phyloP scores from a whole-genome alignment of 345 rosid genomes.

The Durio zibethinus region DNA sequence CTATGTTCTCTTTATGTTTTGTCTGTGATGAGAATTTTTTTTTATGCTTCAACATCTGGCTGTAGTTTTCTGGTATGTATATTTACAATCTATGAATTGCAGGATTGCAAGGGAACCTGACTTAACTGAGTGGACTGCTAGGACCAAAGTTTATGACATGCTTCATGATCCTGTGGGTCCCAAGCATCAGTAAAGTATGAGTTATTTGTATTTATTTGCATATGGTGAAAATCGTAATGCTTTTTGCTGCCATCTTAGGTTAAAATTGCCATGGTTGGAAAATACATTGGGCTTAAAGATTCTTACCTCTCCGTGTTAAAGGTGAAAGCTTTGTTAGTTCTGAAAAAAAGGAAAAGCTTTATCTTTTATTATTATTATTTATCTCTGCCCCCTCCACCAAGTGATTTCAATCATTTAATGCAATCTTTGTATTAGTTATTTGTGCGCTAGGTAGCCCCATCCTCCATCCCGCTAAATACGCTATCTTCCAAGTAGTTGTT shows the following conservation, averaged over 20 bases:
- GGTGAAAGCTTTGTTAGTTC: slow-evolving; percentile 34
- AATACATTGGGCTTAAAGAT: slow-evolving; percentile 74
- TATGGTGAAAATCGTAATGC: slow-evolving; percentile 10
- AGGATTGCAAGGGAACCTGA: slow-evolving; percentile 60
- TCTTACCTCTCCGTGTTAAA: slow-evolving; percentile 71
- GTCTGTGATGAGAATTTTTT: neutral
- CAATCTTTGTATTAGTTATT: neutral
- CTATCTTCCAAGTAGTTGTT: neutral
- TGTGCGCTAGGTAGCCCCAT: neutral
- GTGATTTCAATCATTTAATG: neutral
- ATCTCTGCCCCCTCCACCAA: neutral
- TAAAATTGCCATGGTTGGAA: slow-evolving; percentile 78
- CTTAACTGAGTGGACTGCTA: slow-evolving; percentile 72
- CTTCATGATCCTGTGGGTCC: slow-evolving; percentile 63
- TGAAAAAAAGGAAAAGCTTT: neutral
- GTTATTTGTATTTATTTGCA: neutral
- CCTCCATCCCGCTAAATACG: neutral
- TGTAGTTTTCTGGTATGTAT: slow-evolving; percentile 3
- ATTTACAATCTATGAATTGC: slow-evolving; percentile 30
- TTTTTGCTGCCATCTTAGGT: slow-evolving; percentile 42
- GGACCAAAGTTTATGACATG: slow-evolving; percentile 70
- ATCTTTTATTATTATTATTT: neutral
- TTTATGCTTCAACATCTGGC: slow-evolving; percentile 14
- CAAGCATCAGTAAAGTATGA: slow-evolving; percentile 1
- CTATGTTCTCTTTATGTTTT: neutral